A percentile compares a stretch with the other conserved stretches of the same genome.
phyloP scores from a whole-genome alignment of 1,284 basidiomycete genomes.

The Leccinum subfulvum region DNA sequence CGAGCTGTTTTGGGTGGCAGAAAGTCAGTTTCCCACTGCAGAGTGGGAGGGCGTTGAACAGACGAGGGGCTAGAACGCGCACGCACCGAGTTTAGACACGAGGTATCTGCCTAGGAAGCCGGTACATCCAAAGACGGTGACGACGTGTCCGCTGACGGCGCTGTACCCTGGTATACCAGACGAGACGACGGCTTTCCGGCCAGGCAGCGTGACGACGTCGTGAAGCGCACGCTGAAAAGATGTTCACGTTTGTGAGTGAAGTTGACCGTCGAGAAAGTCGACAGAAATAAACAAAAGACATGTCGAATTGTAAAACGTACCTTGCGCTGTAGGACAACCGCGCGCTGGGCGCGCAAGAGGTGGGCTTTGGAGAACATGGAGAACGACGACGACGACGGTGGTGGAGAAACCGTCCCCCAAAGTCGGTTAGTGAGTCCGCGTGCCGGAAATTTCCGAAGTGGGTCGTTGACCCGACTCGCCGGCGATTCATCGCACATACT shows the following conservation, averaged over 20 bases:
- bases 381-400: slow-evolving; percentile 29
- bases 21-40: background rate
- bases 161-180: slow-evolving; percentile 84
- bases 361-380: slow-evolving; percentile 49
- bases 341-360: slow-evolving; percentile 52
- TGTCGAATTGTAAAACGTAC: slow-evolving; percentile 26
- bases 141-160: slow-evolving; percentile 84
- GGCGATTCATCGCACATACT: no score
- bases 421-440: background rate
- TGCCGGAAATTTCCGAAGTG: slow-evolving; percentile 31
- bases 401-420: slow-evolving; percentile 11
- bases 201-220: slow-evolving; percentile 63
- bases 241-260: background rate
- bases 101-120: slow-evolving; percentile 95
- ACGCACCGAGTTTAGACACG: slow-evolving; percentile 85
- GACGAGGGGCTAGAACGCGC: background rate
- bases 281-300: background rate
- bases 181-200: slow-evolving; percentile 66
- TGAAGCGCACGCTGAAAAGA: slow-evolving; percentile 61
- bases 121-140: slow-evolving; percentile 96
- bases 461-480: background rate
- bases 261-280: background rate
- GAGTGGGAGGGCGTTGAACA: background rate
- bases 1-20: slow-evolving; percentile 53
- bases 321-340: slow-evolving; percentile 42